A percentile compares a stretch with the other conserved stretches of the same genome.
These are phyloP conservation scores for Grosmannia serpens DNA, from an alignment of 2,329 filamentous ascomycete species.

Conservation along the genomic window DNA sequence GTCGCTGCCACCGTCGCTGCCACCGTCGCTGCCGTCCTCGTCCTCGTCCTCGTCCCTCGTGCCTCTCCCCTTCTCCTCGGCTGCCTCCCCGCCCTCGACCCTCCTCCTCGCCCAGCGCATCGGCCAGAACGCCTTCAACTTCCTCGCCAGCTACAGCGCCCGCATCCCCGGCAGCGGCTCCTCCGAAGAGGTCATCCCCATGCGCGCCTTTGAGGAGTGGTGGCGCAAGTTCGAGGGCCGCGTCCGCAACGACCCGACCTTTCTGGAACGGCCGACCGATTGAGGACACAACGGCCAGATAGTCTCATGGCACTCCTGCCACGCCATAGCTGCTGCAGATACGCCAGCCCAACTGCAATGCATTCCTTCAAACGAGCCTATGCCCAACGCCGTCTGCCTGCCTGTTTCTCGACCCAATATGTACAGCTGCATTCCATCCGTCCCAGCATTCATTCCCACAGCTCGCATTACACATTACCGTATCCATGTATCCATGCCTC, in stretches of 20 bases:
- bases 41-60: background rate
- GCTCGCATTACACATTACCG: background rate
- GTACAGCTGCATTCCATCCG: no score
- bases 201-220: slow-evolving; percentile 94
- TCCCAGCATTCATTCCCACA: background rate
- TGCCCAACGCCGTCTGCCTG: no score
- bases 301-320: background rate
- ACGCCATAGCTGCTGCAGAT: no score
- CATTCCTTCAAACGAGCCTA: no score
- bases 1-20: slow-evolving; percentile 5
- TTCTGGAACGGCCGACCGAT: slow-evolving; percentile 54
- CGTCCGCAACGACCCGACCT: slow-evolving; percentile 75
- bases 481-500: background rate
- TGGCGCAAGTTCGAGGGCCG: slow-evolving; percentile 92
- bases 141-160: slow-evolving; percentile 75
- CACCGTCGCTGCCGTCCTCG: background rate
- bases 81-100: slow-evolving; percentile 30
- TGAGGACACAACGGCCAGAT: background rate
- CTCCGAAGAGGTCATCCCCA: slow-evolving; percentile 71
- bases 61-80: background rate
- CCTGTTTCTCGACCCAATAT: no score
- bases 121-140: slow-evolving; percentile 96
- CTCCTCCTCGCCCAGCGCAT: slow-evolving; percentile 81
- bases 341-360: no score
- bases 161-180: slow-evolving; percentile 29